Evolutionary conservation across 129 eudicot genomes (phyloP), one percentile per base, ranked within the genome.

Genomic region (Centaurea solstitialis): DNA sequence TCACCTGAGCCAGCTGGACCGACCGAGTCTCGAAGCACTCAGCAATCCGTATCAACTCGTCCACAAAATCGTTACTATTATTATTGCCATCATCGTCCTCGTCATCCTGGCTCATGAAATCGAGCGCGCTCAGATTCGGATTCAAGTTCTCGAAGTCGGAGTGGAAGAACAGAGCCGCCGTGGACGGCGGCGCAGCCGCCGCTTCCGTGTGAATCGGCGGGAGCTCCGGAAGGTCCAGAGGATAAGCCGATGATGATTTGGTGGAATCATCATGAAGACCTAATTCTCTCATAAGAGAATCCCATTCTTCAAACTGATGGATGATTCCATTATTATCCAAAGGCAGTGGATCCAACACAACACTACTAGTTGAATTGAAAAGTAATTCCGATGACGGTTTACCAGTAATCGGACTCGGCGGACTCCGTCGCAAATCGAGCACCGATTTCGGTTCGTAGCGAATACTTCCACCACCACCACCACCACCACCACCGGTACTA

Each of bases 381-480:
- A 26, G 2, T 26, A 26, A 82, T 68, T 76, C 86, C 24, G 87
- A 78, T 3, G 87, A 78, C 1, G 75, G 61, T 39, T 80, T 50
- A 35, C 81, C 83, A 5, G 90, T 65, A 41, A 83, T 74, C 1
- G 93, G 89, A 67, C 92, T 86, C 35, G 94, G 86, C 3, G 98
- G 98, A 89, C 98, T 93, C 57, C 91, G 75, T 37, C 87, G 86
- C 77, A 90, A 88, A 69, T 95, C 99, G 1, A 93, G 98, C 8
- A 91, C 99, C 24, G 99, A 95, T 50, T 93, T 95, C 39, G 98
- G 99, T 72, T 95, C 97, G 99, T 92, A 95, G 26, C 87, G 86
- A 64, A 41, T 82, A 59, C 86, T 39, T 24, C 75, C 68, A n/a
- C 28, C 67, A n/a, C 26, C 61, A 20, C 35, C 83, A 22, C 78